phyloP scores from a whole-genome alignment of 371 early-diverging fungal genomes.

The Globomyces sp. region DNA sequence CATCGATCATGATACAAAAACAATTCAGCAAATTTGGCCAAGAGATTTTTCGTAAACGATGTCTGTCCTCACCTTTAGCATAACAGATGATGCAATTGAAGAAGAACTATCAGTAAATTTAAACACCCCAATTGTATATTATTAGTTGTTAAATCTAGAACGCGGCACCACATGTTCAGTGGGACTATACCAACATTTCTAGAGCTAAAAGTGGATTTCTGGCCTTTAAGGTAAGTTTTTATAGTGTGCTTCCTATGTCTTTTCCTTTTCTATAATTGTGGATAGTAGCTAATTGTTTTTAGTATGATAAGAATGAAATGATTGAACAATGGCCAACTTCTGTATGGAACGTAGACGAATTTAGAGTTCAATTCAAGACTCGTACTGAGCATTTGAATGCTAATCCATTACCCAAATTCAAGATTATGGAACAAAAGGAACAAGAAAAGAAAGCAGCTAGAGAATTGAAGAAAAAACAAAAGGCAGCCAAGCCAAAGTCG shows the following conservation, averaged over 20 bases:
- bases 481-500: conserved; percentile 8
- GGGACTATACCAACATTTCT: conserved; percentile 29
- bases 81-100: conserved; percentile 36
- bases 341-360: conserved; percentile 40
- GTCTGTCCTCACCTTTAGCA: no score
- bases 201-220: conserved; percentile 41
- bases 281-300: background rate
- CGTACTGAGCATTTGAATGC: conserved; percentile 41
- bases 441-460: conserved; percentile 14
- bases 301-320: conserved; percentile 38
- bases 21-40: conserved; percentile 46
- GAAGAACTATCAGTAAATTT: conserved; percentile 43
- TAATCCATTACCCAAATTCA: conserved; percentile 30
- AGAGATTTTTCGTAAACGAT: conserved; percentile 24
- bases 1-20: conserved; percentile 38
- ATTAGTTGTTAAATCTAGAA: conserved; percentile 19
- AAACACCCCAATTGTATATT: conserved; percentile 41
- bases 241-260: background rate
- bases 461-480: conserved; percentile 15
- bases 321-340: conserved; percentile 35
- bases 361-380: conserved; percentile 22
- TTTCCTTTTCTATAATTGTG: background rate
- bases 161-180: conserved; percentile 39
- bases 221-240: conserved; percentile 31
- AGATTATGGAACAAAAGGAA: conserved; percentile 2